phyloP scores from a whole-genome alignment of 331 rosid genomes.

The Malus hybrid region DNA sequence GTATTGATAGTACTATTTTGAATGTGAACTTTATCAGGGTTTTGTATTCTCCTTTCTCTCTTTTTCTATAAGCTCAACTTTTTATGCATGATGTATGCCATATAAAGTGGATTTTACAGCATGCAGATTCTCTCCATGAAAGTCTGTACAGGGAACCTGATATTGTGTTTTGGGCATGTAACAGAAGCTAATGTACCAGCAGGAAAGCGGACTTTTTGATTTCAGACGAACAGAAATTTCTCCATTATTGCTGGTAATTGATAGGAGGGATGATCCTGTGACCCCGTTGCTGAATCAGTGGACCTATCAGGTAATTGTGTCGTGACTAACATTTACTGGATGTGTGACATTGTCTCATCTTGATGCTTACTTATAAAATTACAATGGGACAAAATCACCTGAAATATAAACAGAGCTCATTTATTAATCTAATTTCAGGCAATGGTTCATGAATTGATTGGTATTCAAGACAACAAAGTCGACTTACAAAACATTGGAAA shows the following conservation, averaged over 20 bases:
- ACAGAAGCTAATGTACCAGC: conserved; percentile 96
- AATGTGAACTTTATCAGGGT: background rate
- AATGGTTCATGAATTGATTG: conserved; percentile 94
- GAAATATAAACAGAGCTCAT: background rate
- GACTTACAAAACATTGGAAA: conserved; percentile 61
- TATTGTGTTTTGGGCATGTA: conserved; percentile 15
- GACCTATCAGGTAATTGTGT: conserved; percentile 81
- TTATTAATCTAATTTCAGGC: conserved; percentile 41
- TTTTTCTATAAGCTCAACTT: background rate
- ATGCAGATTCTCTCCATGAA: background rate
- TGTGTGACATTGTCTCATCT: conserved; percentile 8
- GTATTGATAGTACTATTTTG: background rate
- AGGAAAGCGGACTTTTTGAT: conserved; percentile 89
- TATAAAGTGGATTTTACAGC: background rate
- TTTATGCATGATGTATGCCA: background rate
- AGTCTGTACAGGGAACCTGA: background rate
- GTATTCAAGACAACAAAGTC: conserved; percentile 91
- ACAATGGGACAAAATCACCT: background rate
- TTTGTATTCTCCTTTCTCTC: too few species aligned
- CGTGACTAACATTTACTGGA: background rate
- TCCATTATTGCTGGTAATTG: conserved; percentile 84
- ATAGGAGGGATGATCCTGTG: conserved; percentile 93
- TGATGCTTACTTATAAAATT: background rate
- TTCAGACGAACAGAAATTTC: conserved; percentile 83
- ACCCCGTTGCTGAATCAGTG: conserved; percentile 86